Evolutionary conservation across 768 basidiomycete species (phyloP).

Genomic region (Crucibulum laeve): DNA sequence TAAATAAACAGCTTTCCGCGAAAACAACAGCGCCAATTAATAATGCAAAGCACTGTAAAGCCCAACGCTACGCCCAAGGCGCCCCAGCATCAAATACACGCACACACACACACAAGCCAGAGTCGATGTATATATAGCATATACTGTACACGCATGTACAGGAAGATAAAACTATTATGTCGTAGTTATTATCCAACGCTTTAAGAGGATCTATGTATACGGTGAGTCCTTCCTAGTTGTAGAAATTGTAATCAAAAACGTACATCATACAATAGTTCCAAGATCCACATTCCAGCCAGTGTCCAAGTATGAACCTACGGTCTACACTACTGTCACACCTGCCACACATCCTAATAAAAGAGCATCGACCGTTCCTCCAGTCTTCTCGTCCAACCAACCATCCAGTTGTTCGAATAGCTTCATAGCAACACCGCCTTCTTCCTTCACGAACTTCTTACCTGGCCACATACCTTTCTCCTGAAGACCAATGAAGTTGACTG

Average conservation of each 20-base stretch:
- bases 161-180: too few relatives aligned
- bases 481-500: conserved; percentile 76
- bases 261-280: neutral
- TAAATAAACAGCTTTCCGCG: too few relatives aligned
- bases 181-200: too few relatives aligned
- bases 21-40: too few relatives aligned
- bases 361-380: conserved; percentile 61
- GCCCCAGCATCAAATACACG: too few relatives aligned
- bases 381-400: conserved; percentile 64
- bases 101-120: too few relatives aligned
- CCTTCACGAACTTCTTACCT: conserved; percentile 51
- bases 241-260: neutral
- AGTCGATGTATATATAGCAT: too few relatives aligned
- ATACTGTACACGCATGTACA: too few relatives aligned
- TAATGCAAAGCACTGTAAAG: too few relatives aligned
- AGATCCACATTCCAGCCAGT: neutral
- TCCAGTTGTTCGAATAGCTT: conserved; percentile 72
- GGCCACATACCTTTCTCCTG: conserved; percentile 87
- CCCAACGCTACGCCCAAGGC: too few relatives aligned
- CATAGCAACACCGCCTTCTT: conserved; percentile 58
- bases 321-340: conserved; percentile 43
- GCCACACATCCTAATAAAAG: conserved; percentile 68
- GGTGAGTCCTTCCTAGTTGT: too few relatives aligned
- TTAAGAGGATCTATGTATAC: too few relatives aligned
- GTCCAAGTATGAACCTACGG: neutral